phyloP scores from a whole-genome alignment of 768 basidiomycete genomes.

The Phanerochaete carnosa region DNA sequence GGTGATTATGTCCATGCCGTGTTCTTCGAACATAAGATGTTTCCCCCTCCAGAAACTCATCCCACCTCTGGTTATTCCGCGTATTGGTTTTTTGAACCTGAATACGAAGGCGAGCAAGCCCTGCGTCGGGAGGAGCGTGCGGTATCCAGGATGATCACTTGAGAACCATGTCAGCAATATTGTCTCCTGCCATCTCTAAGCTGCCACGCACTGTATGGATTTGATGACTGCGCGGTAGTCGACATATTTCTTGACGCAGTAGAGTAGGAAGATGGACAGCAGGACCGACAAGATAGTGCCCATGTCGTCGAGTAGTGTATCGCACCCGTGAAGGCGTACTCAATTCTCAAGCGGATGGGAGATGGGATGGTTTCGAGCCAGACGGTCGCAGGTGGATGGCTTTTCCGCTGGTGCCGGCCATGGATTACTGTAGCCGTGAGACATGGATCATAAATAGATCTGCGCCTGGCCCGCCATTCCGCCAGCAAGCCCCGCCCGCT shows the following conservation, averaged over 20 bases:
- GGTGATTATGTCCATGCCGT: not conserved
- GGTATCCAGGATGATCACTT: not conserved
- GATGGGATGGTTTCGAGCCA: no score
- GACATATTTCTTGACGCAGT: constrained; percentile 10
- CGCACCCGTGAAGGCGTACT: not conserved
- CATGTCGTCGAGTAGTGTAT: no score
- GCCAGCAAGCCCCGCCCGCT: no score
- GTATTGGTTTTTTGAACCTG: not conserved
- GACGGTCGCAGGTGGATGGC: no score
- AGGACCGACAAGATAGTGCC: not conserved
- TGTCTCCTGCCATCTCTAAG: not conserved
- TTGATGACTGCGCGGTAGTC: constrained; percentile 12
- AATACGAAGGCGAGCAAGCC: not conserved
- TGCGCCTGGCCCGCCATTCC: no score
- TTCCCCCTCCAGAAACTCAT: constrained; percentile 3
- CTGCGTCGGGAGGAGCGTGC: not conserved
- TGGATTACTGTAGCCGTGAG: no score
- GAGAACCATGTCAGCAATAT: not conserved
- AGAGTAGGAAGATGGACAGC: constrained; percentile 10
- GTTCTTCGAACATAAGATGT: not conserved
- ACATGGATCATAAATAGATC: no score
- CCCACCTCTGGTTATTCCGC: not conserved
- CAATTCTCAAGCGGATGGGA: no score
- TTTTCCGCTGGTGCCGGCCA: no score
- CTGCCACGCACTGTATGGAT: constrained; percentile 11